A percentile compares a stretch with the other conserved stretches of the same genome.
phyloP scores from a whole-genome alignment of 1,284 basidiomycete genomes.

The Garcileccinum viscosum region DNA sequence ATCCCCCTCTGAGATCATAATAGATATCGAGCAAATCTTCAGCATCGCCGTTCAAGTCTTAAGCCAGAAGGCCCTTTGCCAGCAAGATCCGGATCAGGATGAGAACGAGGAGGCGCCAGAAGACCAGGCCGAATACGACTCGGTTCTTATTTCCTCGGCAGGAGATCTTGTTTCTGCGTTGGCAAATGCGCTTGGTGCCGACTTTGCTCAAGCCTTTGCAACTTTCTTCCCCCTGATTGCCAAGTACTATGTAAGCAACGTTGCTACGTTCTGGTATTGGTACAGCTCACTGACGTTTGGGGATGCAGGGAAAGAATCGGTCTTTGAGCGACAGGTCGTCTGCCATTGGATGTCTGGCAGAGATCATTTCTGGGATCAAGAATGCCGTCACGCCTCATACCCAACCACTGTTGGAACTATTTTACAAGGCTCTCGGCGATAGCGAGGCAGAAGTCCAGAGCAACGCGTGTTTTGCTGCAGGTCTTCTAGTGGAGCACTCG shows the following conservation, averaged over 20 bases:
- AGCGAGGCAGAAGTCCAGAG: constrained; percentile 91
- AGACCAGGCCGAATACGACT: constrained; percentile 95
- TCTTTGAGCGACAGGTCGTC: constrained; percentile 92
- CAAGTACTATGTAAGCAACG: constrained; percentile 85
- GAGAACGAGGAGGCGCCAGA: constrained; percentile 82
- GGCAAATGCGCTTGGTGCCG: constrained; percentile 83
- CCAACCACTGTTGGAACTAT: constrained; percentile 81
- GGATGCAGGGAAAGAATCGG: constrained; percentile 76
- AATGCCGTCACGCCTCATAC: constrained; percentile 86
- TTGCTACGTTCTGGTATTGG: neutral
- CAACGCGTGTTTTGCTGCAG: constrained; percentile 95
- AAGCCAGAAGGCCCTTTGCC: constrained; percentile 92
- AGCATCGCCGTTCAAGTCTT: constrained; percentile 84
- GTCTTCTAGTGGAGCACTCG: constrained; percentile 91
- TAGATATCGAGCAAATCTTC: constrained; percentile 83
- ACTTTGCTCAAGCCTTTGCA: constrained; percentile 86
- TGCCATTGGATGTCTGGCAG: constrained; percentile 92
- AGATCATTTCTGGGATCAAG: constrained; percentile 95
- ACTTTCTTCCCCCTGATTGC: constrained; percentile 90
- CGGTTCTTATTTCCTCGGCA: constrained; percentile 92
- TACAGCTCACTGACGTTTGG: constrained; percentile 17
- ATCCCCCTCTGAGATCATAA: constrained; percentile 15
- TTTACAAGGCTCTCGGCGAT: constrained; percentile 85
- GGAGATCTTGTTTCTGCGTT: constrained; percentile 94
- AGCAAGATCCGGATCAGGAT: constrained; percentile 95